phyloP scores from a whole-genome alignment of 441 rosid species.

The Geranium incanum region DNA sequence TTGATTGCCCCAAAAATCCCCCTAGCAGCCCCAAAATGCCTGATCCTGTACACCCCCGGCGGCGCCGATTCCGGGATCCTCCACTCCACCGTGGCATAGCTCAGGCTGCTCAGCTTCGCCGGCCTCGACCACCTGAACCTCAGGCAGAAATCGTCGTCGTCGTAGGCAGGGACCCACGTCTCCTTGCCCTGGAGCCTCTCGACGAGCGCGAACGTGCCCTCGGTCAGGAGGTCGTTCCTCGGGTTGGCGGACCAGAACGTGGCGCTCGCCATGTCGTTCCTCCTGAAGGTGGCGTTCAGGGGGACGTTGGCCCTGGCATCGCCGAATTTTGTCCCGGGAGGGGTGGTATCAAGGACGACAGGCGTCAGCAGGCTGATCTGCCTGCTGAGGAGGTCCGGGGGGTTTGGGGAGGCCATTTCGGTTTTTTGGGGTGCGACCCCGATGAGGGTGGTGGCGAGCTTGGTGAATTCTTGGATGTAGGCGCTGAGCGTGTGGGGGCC shows the following conservation, averaged over 20 bases:
- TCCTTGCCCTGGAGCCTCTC: conserved; percentile 56
- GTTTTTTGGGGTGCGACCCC: conserved; percentile 41
- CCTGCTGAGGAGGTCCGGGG: conserved; percentile 61
- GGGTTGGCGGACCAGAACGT: conserved; percentile 86
- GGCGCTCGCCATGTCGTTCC: conserved; percentile 52
- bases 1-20: conserved; percentile 51
- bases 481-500: conserved; percentile 89
- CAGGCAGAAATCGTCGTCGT: conserved; percentile 89
- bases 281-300: conserved; percentile 58
- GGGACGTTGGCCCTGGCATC: conserved; percentile 63
- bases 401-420: conserved; percentile 38
- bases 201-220: conserved; percentile 81
- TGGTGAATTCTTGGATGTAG: conserved; percentile 81
- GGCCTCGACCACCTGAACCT: conserved; percentile 84
- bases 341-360: conserved; percentile 67
- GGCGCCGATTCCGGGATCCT: conserved; percentile 59
- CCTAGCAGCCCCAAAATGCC: conserved; percentile 88
- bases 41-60: conserved; percentile 73
- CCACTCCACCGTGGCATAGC: conserved; percentile 80
- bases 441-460: conserved; percentile 55
- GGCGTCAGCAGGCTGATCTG: conserved; percentile 81
- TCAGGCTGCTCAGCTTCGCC: conserved; percentile 55
- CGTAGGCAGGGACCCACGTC: conserved; percentile 76
- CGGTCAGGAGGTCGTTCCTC: conserved; percentile 76
- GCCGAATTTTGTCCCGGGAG: conserved; percentile 55